phyloP scores from a whole-genome alignment of 2,329 filamentous ascomycete species.

The Ophiostoma sp. region DNA sequence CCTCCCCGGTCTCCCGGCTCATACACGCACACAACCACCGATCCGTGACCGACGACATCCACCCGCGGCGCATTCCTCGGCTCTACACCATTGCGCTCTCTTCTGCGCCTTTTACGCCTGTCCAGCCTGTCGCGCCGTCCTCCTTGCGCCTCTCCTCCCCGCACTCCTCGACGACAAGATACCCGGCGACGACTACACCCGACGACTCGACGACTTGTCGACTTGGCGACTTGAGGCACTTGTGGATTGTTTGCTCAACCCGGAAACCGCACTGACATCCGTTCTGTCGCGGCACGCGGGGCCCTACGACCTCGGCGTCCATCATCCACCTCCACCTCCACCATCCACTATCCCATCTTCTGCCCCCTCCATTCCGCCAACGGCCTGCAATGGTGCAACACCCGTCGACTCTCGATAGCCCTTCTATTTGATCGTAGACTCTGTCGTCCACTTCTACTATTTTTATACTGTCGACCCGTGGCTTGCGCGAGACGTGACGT shows the following conservation, averaged over 20 bases:
- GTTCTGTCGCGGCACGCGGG: conserved; percentile 10
- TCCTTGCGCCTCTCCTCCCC: not conserved
- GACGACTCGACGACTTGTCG: not conserved
- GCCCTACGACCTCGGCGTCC: not conserved
- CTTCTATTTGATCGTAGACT: not conserved
- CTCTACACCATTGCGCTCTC: not conserved
- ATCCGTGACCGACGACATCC: not conserved
- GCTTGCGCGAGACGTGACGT: not conserved
- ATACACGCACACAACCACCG: not conserved
- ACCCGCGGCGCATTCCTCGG: not conserved
- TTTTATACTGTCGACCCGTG: not conserved
- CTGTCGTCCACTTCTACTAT: not conserved
- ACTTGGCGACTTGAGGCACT: not conserved
- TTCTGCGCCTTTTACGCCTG: not conserved
- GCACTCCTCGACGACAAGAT: not conserved
- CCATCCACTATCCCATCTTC: not conserved
- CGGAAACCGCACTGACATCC: not conserved
- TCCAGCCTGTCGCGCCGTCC: not conserved
- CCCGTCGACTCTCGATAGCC: not conserved
- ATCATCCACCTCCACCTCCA: no score
- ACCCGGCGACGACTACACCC: not conserved
- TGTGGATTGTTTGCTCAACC: not conserved
- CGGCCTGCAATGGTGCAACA: conserved; percentile 5
- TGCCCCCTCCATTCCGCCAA: not conserved
- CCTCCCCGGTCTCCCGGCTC: conserved; percentile 5